phyloP scores from a whole-genome alignment of 176 grass and related monocot genomes.

The Eleusine indica region DNA sequence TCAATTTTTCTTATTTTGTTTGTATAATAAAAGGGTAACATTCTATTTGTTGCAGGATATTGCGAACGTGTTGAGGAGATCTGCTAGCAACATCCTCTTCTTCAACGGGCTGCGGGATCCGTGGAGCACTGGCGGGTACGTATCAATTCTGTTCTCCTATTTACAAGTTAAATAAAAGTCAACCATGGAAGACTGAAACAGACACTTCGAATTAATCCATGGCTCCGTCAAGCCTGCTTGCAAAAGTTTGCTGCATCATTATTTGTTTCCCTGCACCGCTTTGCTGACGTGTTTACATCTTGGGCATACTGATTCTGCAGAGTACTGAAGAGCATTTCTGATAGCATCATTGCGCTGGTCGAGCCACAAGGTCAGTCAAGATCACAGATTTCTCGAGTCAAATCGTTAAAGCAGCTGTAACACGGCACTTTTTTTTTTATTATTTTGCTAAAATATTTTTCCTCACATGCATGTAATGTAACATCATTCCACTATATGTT shows the following conservation, averaged over 20 bases:
- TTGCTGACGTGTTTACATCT: not conserved
- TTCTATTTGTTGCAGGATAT: slow-evolving; percentile 40
- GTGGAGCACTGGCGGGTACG: slow-evolving; percentile 70
- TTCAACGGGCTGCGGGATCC: slow-evolving; percentile 81
- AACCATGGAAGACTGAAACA: not conserved
- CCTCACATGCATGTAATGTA: too few species aligned
- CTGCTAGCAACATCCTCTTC: slow-evolving; percentile 71
- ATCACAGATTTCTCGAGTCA: not conserved
- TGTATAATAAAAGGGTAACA: not conserved
- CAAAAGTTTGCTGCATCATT: too few species aligned
- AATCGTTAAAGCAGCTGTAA: not conserved
- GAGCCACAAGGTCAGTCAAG: slow-evolving; percentile 50
- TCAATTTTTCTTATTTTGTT: not conserved
- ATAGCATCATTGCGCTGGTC: slow-evolving; percentile 61
- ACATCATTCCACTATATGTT: too few species aligned
- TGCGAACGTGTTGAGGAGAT: slow-evolving; percentile 47
- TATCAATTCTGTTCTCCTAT: not conserved
- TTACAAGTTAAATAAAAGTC: not conserved
- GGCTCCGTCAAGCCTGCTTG: too few species aligned
- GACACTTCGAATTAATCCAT: too few species aligned
- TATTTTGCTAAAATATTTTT: too few species aligned
- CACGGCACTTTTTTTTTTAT: too few species aligned
- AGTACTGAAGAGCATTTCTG: slow-evolving; percentile 58
- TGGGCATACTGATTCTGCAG: slow-evolving; percentile 12
- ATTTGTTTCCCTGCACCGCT: too few species aligned